A percentile compares a stretch with the other conserved stretches of the same genome.
phyloP scores from a whole-genome alignment of 345 rosid genomes.

The Salix purpurea region DNA sequence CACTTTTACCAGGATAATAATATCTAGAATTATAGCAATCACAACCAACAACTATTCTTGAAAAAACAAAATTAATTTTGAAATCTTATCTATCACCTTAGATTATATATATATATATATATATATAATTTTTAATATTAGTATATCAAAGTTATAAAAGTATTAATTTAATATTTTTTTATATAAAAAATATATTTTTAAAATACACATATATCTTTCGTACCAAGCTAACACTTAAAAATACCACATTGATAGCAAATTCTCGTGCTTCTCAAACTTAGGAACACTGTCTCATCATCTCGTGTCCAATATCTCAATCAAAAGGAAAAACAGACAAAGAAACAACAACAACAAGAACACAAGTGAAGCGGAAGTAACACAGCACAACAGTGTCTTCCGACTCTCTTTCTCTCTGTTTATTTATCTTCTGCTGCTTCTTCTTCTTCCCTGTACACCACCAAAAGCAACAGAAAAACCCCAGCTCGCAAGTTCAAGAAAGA shows the following conservation, averaged over 20 bases:
- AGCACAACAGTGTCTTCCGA: not conserved
- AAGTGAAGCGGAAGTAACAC: slow-evolving; percentile 33
- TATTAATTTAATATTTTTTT: too few relatives aligned
- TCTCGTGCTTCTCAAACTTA: not conserved
- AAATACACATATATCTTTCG: too few relatives aligned
- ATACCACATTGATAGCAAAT: not conserved
- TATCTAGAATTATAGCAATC: too few relatives aligned
- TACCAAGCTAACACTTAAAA: too few relatives aligned
- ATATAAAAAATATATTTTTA: too few relatives aligned
- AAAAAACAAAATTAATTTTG: too few relatives aligned
- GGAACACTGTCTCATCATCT: not conserved
- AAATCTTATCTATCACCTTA: too few relatives aligned
- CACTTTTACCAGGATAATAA: too few relatives aligned
- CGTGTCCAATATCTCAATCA: not conserved
- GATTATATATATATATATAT: too few relatives aligned
- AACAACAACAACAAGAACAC: slow-evolving; percentile 9
- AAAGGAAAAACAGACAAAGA: not conserved
- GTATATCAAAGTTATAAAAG: too few relatives aligned
- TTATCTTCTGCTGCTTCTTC: not conserved
- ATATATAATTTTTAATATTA: too few relatives aligned
- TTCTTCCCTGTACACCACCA: slow-evolving; percentile 6
- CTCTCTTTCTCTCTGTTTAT: not conserved
- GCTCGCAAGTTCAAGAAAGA: not conserved
- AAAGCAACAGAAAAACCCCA: not conserved
- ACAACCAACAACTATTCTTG: too few relatives aligned